A percentile compares a stretch with the other conserved stretches of the same genome.
Conservation (phyloP, 2,329 filamentous ascomycete genomes). For the Nigrograna mackinnonii region DNA sequence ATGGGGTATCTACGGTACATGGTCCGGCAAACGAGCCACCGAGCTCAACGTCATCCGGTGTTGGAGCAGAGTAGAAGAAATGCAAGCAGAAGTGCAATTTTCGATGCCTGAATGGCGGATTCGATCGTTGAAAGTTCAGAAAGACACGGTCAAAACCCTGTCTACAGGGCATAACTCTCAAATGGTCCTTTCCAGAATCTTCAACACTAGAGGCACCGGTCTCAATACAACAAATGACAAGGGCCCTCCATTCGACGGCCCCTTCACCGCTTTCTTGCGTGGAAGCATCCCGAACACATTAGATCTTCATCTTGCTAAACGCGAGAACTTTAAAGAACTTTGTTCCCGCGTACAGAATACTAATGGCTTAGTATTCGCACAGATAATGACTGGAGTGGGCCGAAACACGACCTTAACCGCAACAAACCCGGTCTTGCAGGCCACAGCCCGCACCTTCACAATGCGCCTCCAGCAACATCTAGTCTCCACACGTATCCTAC, state of each 20-base stretch:
- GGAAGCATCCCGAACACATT: neutral
- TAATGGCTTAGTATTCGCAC: neutral
- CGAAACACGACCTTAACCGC: neutral
- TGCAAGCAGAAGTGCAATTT: neutral
- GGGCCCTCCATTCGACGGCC: neutral
- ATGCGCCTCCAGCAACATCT: neutral
- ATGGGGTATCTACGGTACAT: constrained; percentile 2
- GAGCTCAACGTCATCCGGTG: constrained; percentile 2
- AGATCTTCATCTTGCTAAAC: neutral
- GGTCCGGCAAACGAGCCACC: neutral
- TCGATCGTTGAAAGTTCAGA: neutral
- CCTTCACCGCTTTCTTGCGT: neutral
- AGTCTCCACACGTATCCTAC: constrained; percentile 1
- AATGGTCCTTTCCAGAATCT: neutral
- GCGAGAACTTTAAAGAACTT: neutral
- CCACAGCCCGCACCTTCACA: neutral
- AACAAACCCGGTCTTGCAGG: neutral
- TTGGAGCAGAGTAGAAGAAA: neutral
- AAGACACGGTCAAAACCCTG: neutral
- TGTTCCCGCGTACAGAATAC: neutral
- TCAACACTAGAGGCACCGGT: neutral
- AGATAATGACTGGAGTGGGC: neutral
- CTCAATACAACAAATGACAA: neutral
- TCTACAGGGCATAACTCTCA: neutral
- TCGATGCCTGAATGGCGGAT: neutral